Conservation (phyloP, 345 rosid genomes). For the Geranium rotundifolium region DNA sequence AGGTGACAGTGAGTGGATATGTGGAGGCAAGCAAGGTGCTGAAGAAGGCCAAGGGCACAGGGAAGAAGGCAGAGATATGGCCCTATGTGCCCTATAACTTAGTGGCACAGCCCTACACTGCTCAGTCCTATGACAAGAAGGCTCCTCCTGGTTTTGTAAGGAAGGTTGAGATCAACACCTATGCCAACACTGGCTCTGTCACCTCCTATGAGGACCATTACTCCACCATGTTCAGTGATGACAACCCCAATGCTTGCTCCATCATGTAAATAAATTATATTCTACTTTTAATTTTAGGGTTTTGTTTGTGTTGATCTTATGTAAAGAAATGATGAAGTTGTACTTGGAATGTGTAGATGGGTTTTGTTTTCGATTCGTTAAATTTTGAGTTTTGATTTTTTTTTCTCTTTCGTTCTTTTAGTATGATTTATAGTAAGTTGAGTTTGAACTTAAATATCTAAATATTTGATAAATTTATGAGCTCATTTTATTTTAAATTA, state of each 20-base stretch:
- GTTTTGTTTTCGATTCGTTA: too few relatives aligned
- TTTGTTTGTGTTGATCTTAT: neutral
- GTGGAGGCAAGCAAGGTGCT: conserved; percentile 68
- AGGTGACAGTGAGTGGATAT: conserved; percentile 77
- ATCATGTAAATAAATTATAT: neutral
- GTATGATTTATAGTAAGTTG: too few relatives aligned
- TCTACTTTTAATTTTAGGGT: neutral
- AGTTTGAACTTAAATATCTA: too few relatives aligned
- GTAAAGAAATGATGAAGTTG: neutral
- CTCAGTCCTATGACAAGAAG: conserved; percentile 77
- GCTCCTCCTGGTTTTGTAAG: conserved; percentile 95
- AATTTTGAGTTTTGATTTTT: too few relatives aligned
- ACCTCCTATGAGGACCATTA: conserved; percentile 53
- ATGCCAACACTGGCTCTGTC: conserved; percentile 22
- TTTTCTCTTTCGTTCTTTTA: too few relatives aligned
- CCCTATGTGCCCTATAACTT: conserved; percentile 81
- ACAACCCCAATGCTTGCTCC: conserved; percentile 34
- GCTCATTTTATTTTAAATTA: too few relatives aligned
- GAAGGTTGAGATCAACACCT: conserved; percentile 35
- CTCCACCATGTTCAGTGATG: conserved; percentile 57
- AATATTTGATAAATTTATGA: too few relatives aligned
- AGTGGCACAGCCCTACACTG: conserved; percentile 77
- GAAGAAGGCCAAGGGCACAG: conserved; percentile 79
- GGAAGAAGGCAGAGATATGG: conserved; percentile 94
- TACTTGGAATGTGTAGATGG: too few relatives aligned